A percentile compares a stretch with the other conserved stretches of the same genome.
These are phyloP conservation scores for Pestalotiopsis sp. DNA, from an alignment of 2,329 filamentous ascomycete genomes.

Conservation along the genomic window DNA sequence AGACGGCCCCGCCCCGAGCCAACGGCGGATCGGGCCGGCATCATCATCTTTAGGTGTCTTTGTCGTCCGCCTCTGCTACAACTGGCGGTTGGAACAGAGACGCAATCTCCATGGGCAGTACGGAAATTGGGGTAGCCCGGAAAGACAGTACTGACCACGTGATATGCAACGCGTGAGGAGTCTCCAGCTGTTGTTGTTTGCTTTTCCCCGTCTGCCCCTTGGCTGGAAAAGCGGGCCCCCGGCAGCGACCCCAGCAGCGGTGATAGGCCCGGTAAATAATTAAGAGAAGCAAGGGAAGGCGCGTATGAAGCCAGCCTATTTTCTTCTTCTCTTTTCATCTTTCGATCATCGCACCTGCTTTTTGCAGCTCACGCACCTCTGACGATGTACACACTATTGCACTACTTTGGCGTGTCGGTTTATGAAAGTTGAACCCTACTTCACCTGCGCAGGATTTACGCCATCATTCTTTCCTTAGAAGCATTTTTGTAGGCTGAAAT, in stretches of 20 bases:
- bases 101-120: too few species aligned
- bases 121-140: background rate
- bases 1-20: background rate
- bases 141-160: background rate
- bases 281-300: background rate
- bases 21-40: background rate
- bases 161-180: background rate
- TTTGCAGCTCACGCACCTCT: too few species aligned
- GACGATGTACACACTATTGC: too few species aligned
- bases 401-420: too few species aligned
- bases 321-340: too few species aligned
- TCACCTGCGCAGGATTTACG: too few species aligned
- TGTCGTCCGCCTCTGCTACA: too few species aligned
- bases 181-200: background rate
- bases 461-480: background rate
- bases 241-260: background rate
- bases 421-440: too few species aligned
- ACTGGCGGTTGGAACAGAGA: too few species aligned
- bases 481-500: background rate
- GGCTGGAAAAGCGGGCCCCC: background rate
- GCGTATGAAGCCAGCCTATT: background rate
- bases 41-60: background rate
- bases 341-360: too few species aligned
- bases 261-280: background rate
- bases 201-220: background rate